These are phyloP conservation scores for Neurospora intermedia DNA, from an alignment of 495 filamentous ascomycete species.

Conservation along the genomic window DNA sequence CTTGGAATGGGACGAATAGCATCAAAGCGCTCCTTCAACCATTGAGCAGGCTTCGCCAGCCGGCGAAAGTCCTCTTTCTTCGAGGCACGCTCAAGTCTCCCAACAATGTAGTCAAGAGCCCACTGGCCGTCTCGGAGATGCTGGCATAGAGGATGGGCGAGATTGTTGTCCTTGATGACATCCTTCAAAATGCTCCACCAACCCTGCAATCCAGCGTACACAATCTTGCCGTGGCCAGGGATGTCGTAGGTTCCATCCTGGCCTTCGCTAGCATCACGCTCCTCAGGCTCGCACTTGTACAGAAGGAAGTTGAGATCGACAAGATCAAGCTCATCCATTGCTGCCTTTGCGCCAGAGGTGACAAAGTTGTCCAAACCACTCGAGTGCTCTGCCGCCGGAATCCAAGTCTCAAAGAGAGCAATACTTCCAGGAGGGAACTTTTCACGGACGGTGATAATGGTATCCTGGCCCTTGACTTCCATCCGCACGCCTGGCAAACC, in stretches of 20 bases:
- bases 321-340: conserved; percentile 61
- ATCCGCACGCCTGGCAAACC: conserved; percentile 60
- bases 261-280: conserved; percentile 67
- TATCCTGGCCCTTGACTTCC: conserved; percentile 55
- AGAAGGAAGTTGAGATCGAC: conserved; percentile 86
- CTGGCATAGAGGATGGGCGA: conserved; percentile 87
- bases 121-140: conserved; percentile 87
- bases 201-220: conserved; percentile 94
- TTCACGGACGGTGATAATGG: conserved; percentile 70
- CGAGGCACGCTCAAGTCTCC: conserved; percentile 62
- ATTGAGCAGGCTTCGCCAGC: conserved; percentile 54
- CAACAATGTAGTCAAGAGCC: conserved; percentile 84
- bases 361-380: conserved; percentile 73
- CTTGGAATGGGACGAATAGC: conserved; percentile 73
- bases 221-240: conserved; percentile 69
- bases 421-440: conserved; percentile 87
- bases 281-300: conserved; percentile 88
- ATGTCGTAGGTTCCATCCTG: conserved; percentile 81
- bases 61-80: conserved; percentile 47
- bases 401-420: conserved; percentile 91
- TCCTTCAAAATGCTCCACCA: conserved; percentile 93
- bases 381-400: conserved; percentile 70
- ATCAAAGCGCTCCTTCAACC: conserved; percentile 76
- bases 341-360: conserved; percentile 67
- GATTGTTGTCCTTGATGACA: conserved; percentile 78